Evolutionary conservation across 2,329 filamentous ascomycete genomes (phyloP).

Genomic region (Didymella lethalis): DNA sequence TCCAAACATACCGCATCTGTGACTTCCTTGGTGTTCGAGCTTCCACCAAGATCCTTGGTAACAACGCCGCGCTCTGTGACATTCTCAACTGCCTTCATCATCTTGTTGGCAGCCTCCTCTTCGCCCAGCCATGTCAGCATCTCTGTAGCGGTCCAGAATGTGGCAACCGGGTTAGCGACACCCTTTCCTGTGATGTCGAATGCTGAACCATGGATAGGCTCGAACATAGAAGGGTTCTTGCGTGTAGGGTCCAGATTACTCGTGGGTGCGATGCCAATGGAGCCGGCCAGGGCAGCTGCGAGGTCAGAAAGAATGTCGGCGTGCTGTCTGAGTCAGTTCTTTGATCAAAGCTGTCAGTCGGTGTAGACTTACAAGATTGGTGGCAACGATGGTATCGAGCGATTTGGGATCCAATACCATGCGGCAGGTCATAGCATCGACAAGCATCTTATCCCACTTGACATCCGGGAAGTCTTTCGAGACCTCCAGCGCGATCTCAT

Average conservation of each 20-base stretch:
- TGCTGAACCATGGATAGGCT: slow-evolving; percentile 67
- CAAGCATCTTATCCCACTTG: slow-evolving; percentile 69
- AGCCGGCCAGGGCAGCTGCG: slow-evolving; percentile 73
- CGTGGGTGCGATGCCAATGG: slow-evolving; percentile 76
- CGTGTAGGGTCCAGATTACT: slow-evolving; percentile 65
- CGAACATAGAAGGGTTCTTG: slow-evolving; percentile 67
- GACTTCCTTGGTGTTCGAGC: slow-evolving; percentile 52
- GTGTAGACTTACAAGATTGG: slow-evolving; percentile 57
- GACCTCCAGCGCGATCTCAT: slow-evolving; percentile 66
- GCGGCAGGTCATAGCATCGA: slow-evolving; percentile 71
- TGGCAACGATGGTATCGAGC: slow-evolving; percentile 70
- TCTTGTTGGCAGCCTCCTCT: slow-evolving; percentile 57
- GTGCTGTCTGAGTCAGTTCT: slow-evolving; percentile 33
- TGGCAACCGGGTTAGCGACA: slow-evolving; percentile 65
- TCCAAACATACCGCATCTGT: slow-evolving; percentile 54
- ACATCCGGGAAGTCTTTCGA: slow-evolving; percentile 67
- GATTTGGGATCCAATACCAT: slow-evolving; percentile 69
- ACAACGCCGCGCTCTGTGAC: slow-evolving; percentile 62
- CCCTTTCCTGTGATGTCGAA: slow-evolving; percentile 67
- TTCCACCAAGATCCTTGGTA: slow-evolving; percentile 64
- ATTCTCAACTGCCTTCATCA: slow-evolving; percentile 63
- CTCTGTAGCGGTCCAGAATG: slow-evolving; percentile 67
- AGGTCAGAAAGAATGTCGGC: slow-evolving; percentile 76
- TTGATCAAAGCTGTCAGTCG: no score
- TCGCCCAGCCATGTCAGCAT: slow-evolving; percentile 67